These are phyloP conservation scores for Exophiala sideris DNA, from an alignment of 2,329 filamentous ascomycete species.

Conservation along the genomic window DNA sequence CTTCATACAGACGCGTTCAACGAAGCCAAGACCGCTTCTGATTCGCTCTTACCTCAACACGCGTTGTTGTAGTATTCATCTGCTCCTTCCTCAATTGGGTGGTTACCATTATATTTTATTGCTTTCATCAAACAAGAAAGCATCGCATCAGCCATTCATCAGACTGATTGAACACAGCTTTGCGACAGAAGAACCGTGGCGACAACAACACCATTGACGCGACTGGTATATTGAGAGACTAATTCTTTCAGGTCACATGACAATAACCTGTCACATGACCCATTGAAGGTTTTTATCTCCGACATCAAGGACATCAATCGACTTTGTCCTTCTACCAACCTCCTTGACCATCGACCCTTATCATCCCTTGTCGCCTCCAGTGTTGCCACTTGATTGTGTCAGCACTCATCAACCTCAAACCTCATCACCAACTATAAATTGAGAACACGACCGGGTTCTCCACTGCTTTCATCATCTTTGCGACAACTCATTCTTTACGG, in stretches of 20 bases:
- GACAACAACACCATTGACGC: too few relatives aligned
- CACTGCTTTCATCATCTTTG: constrained; percentile 10
- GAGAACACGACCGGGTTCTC: not conserved
- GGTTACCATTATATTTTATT: not conserved
- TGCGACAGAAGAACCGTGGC: too few relatives aligned
- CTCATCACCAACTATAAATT: constrained; percentile 16
- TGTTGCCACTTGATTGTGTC: constrained; percentile 31
- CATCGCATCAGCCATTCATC: too few relatives aligned
- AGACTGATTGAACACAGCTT: too few relatives aligned
- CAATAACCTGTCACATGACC: not conserved
- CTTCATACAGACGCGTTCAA: not conserved
- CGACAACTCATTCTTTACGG: constrained; percentile 5
- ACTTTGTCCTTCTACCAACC: not conserved
- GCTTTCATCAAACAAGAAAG: too few relatives aligned
- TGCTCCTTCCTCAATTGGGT: not conserved
- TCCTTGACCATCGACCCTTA: not conserved
- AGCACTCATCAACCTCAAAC: constrained; percentile 15
- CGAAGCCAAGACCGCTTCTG: constrained; percentile 10
- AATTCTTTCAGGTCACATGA: not conserved
- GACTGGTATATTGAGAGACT: too few relatives aligned
- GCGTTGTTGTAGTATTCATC: not conserved
- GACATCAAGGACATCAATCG: constrained; percentile 4
- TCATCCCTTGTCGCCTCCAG: not conserved
- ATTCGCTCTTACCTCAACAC: constrained; percentile 14
- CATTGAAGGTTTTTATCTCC: not conserved